Evolutionary conservation across 2,329 filamentous ascomycete genomes (phyloP), one percentile per base, ranked within the genome.

Genomic region (Coniochaeta hoffmannii): DNA sequence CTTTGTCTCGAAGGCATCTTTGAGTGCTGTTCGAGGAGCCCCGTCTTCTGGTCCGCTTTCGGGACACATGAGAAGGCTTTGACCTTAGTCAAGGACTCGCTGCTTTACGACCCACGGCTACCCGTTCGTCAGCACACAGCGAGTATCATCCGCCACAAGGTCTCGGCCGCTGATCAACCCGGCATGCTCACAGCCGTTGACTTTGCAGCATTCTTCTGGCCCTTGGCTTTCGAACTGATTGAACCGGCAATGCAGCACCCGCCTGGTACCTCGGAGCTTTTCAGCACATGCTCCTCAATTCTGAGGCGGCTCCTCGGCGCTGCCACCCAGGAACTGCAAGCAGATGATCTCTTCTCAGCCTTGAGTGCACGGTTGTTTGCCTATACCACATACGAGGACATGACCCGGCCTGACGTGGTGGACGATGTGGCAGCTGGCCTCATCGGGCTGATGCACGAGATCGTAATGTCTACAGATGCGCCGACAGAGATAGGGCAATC

Each of bases 181-280:
- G 36, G 5, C 59, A 61, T 14, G 49, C 58, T 63, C 9, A 35
- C 55, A 7, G 50, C 30, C 14, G n/a, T 17, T 52, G 58, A 72
- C 12, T 75, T 80, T 54, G 69, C 72, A 14, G 65, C 70, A 15
- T 70, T 76, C 32, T 76, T 81, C 57, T 81, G 78, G 78, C 73
- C 77, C 1, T 59, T 74, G 9, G 59, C 76, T 10, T 67, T 68
- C 8, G 63, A 63, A 12, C 64, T 77, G 28, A 62, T 77, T 7
- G 68, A 66, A 15, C 63, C 65, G 51, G 73, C 73, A 22, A 64
- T 66, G 3, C 50, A 32, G 1, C 61, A 64, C 55, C 65, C 71
- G 11, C 55, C 53, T 7, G 66, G 69, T 30, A 77, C 76, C 55
- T 69, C 74, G 24, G 77, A 82, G 51, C 63, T 77, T 15, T 74